Evolutionary conservation across 169 alveolate genomes (phyloP).

Genomic region (Theileria annulata): DNA sequence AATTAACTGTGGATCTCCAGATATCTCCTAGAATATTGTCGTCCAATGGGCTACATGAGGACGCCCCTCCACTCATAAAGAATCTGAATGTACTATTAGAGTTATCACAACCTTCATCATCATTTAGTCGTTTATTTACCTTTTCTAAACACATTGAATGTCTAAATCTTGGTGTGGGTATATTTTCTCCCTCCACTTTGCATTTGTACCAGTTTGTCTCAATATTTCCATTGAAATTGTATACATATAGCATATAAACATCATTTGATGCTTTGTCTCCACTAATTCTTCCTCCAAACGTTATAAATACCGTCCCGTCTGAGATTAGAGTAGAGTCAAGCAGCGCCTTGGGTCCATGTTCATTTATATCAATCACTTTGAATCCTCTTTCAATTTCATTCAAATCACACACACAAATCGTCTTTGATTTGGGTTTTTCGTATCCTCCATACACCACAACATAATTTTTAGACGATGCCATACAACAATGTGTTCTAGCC

Average conservation of each 20-base stretch:
- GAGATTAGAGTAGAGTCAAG: conserved; percentile 9
- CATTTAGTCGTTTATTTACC: not conserved
- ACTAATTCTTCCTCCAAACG: conserved; percentile 18
- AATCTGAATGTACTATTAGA: not conserved
- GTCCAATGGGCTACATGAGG: conserved; percentile 10
- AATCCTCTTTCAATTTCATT: conserved; percentile 7
- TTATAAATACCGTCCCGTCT: conserved; percentile 17
- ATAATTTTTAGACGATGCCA: not conserved
- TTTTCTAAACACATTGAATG: conserved; percentile 24
- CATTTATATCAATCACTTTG: not conserved
- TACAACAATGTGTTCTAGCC: conserved; percentile 6
- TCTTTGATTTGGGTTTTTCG: conserved; percentile 8
- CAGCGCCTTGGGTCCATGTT: conserved; percentile 6
- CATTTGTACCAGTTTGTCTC: conserved; percentile 21
- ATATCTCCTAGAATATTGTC: conserved; percentile 7
- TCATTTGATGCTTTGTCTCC: conserved; percentile 9
- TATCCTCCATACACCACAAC: conserved; percentile 36
- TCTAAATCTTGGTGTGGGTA: conserved; percentile 16
- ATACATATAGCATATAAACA: conserved; percentile 14
- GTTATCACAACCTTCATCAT: not conserved
- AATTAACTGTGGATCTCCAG: conserved; percentile 19
- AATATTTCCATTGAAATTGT: not conserved
- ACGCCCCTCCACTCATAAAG: conserved; percentile 27
- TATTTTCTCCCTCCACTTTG: not conserved
- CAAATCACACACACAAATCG: conserved; percentile 17